Conservation (phyloP, 495 filamentous ascomycete species). For the Aspergillus cristatus region DNA sequence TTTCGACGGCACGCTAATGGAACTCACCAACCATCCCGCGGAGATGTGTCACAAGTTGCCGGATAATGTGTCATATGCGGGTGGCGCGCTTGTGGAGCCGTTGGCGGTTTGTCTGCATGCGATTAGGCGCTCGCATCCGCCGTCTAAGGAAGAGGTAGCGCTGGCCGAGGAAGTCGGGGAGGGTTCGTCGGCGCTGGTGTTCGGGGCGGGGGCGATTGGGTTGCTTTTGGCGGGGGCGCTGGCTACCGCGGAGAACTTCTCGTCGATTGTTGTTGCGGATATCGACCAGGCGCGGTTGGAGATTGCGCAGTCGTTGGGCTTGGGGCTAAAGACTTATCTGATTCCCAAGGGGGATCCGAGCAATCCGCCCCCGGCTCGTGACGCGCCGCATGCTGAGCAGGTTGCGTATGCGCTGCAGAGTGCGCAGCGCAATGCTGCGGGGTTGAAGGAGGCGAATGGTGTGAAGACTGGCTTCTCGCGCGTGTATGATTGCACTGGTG, state of each 20-base stretch:
- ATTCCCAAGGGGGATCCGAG: slow-evolving; percentile 42
- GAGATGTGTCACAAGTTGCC: slow-evolving; percentile 49
- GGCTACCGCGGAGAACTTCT: slow-evolving; percentile 56
- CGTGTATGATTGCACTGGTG: slow-evolving; percentile 88
- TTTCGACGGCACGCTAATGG: slow-evolving; percentile 75
- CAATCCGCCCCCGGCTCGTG: slow-evolving; percentile 22
- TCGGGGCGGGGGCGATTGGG: slow-evolving; percentile 77
- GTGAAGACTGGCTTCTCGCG: slow-evolving; percentile 59
- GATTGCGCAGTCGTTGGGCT: slow-evolving; percentile 61
- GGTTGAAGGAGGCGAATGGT: slow-evolving; percentile 31
- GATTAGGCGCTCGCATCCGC: slow-evolving; percentile 48
- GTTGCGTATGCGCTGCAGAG: slow-evolving; percentile 27
- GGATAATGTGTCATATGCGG: slow-evolving; percentile 47
- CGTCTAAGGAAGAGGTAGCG: slow-evolving; percentile 21
- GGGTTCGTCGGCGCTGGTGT: slow-evolving; percentile 53
- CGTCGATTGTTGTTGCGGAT: slow-evolving; percentile 70
- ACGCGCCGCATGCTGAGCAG: slow-evolving; percentile 35
- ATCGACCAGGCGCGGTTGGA: slow-evolving; percentile 62
- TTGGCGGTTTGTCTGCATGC: slow-evolving; percentile 75
- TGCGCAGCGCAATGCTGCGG: slow-evolving; percentile 35
- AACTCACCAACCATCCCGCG: slow-evolving; percentile 67
- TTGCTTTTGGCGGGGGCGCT: slow-evolving; percentile 54
- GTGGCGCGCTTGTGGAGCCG: slow-evolving; percentile 72
- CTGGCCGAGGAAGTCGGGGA: slow-evolving; percentile 13
- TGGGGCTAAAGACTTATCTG: slow-evolving; percentile 53